A percentile compares a stretch with the other conserved stretches of the same genome.
These are phyloP conservation scores for Apostasia shenzhenica DNA, from an alignment of 106 monocot species.

Conservation along the genomic window DNA sequence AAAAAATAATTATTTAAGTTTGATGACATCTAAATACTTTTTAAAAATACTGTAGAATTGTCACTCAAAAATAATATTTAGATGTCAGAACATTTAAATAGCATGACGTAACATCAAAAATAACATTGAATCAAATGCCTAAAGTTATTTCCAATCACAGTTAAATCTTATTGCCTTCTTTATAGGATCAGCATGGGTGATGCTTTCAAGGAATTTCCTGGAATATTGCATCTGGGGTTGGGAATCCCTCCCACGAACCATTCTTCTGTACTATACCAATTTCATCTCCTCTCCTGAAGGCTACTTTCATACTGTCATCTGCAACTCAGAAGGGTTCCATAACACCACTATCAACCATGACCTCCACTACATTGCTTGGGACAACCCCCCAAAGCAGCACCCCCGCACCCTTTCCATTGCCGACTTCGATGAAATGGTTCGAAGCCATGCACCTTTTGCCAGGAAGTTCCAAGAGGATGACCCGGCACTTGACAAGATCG, in stretches of 20 bases:
- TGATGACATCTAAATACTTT: too few relatives aligned
- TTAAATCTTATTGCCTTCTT: neutral
- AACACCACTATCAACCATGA: neutral
- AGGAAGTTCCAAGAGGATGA: neutral
- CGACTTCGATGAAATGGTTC: conserved; percentile 1
- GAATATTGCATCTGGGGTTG: conserved; percentile 4
- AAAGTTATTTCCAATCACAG: too few relatives aligned
- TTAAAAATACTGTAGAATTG: too few relatives aligned
- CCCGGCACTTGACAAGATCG: neutral
- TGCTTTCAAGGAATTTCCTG: neutral
- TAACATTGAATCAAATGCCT: too few relatives aligned
- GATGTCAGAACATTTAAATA: too few relatives aligned
- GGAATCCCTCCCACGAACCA: neutral
- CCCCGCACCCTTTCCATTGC: neutral
- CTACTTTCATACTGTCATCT: neutral
- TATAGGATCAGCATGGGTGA: conserved; percentile 1
- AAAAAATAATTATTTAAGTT: too few relatives aligned
- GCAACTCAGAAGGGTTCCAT: neutral
- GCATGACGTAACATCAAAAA: too few relatives aligned
- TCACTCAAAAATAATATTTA: too few relatives aligned
- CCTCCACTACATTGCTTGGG: conserved; percentile 8
- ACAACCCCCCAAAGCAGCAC: neutral
- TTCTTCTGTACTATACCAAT: conserved; percentile 4
- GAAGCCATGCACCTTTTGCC: neutral
- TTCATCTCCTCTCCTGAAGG: conserved; percentile 2